Evolutionary conservation across 108 stramenopile species (phyloP), one percentile per base, ranked within the genome.

Genomic region (Nitzschia putrida): DNA sequence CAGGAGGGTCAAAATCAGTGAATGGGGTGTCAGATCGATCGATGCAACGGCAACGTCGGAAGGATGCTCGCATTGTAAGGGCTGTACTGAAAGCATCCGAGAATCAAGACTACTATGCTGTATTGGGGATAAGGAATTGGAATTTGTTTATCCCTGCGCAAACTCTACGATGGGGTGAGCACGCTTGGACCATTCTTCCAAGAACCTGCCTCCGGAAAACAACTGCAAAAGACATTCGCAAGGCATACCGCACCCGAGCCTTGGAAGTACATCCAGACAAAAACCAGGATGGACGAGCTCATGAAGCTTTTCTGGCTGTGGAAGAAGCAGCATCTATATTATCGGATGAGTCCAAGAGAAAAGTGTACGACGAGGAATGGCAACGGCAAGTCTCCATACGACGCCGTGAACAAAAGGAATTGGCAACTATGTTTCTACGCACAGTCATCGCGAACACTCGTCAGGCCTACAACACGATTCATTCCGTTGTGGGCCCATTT

Each of bases 301-400:
- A 89, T 42, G 86, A 92, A 57, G 94, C 94, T 21, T 95, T 95
- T 77, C 72, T 86, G 66, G 89, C 85, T 3, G 52, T 92, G 25
- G 88, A 95, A 56, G 58, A 80, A 23, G 76, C 84, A n/a, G 86
- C 89, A 5, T 72, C 77, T 21, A 71, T 92, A 38, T 66, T 95
- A 40, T 78, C 81, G 14, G 87, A 92, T 61, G 76, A 77, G 9
- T 53, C 69, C 7, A 53, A 66, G 43, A 77, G 87, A 50, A 41
- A 72, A 45, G 75, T 78, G 11, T 95, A 91, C 45, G 94, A 95
- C 72, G 63, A 60, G n/a, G 61, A 53, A 53, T 20, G 61, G 8
- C 38, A 23, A 43, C 41, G 14, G 8, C 11, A 13, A 13, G 63
- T 34, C 40, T 7, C 8, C 0, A 54, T 69, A 51, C 76, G 52